Conservation (phyloP, 805 yeast species). For the Barnettozyma pratensis region DNA sequence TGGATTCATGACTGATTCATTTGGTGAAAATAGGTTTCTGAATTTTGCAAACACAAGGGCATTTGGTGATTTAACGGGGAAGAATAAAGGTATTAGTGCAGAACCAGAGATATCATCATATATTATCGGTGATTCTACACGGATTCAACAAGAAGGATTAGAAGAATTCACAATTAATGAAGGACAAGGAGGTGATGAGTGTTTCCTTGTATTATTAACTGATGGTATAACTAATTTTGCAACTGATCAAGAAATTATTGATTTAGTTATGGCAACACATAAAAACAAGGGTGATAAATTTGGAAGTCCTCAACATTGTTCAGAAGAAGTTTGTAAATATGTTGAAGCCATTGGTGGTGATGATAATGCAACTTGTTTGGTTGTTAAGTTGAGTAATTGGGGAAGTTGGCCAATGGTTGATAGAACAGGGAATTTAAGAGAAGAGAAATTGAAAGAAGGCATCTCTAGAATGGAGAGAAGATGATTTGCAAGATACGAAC, state of each 20-base stretch:
- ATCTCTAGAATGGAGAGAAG: slow-evolving; percentile 21
- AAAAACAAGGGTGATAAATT: slow-evolving; percentile 31
- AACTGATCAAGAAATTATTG: slow-evolving; percentile 89
- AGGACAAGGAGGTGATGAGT: slow-evolving; percentile 70
- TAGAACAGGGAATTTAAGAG: slow-evolving; percentile 78
- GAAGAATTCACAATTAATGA: slow-evolving; percentile 22
- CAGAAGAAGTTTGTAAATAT: slow-evolving; percentile 78
- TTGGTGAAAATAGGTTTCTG: slow-evolving; percentile 82
- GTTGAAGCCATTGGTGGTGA: slow-evolving; percentile 86
- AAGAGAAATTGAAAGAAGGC: slow-evolving; percentile 53
- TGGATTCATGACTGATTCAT: slow-evolving; percentile 74
- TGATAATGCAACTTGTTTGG: slow-evolving; percentile 92
- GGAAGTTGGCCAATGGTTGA: slow-evolving; percentile 86
- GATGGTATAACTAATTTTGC: slow-evolving; percentile 85
- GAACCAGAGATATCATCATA: slow-evolving; percentile 83
- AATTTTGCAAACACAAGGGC: slow-evolving; percentile 89
- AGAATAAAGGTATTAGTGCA: slow-evolving; percentile 79
- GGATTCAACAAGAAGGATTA: slow-evolving; percentile 27
- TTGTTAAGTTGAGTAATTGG: slow-evolving; percentile 83
- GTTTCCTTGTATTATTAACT: slow-evolving; percentile 73
- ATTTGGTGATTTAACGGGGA: slow-evolving; percentile 83
- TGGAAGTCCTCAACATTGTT: slow-evolving; percentile 83
- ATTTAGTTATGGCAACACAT: slow-evolving; percentile 79
- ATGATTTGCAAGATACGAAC: slow-evolving; percentile 1
- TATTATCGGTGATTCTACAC: slow-evolving; percentile 55